Evolutionary conservation across 129 eudicot genomes (phyloP), one percentile per base, ranked within the genome.

Genomic region (Flaveria trinervia): DNA sequence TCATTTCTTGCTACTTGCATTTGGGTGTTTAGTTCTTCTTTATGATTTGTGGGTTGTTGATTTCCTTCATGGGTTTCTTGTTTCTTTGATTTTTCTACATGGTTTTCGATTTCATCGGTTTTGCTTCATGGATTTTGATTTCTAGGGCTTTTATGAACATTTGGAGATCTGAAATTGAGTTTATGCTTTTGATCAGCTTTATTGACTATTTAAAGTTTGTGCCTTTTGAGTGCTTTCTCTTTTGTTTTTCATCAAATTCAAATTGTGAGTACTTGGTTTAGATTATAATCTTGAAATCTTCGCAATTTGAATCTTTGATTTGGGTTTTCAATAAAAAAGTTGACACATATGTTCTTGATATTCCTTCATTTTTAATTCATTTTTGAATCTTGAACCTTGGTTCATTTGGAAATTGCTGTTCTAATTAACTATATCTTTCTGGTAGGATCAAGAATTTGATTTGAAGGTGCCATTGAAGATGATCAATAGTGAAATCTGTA

Each of bases 1-100:
- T 82, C 77, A 62, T 86, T 82, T 86, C 85, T 82, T 81, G 81
- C 90, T 85, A 84, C 88, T 84, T 60, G 82, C 89, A 88, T 86
- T 77, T 83, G 62, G 13, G 6, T 13, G 36, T 71, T 46, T 45
- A 3, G 39, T 1, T n/a, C 49, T 41, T 16, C 12, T n/a, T 44
- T 85, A 8, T 22, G 43, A 28, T 54, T 72, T 44, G 25, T 57
- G 46, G 56, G 25, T 30, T 72, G 33, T 15, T 77, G 9, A 26
- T 70, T 70, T 50, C 39, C 23, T 76, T 7, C 20, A 41, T 65
- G 73, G 65, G 67, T 22, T 68, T 66, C 41, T 55, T 9, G 44
- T 18, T 48, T 71, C 57, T 54, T 54, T 78, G 78, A 66, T 80
- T 73, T 59, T 65, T 60, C 36, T 30, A 30, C 36, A 30, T 30